Conservation (phyloP, 305 asterid species). For the Andrographis paniculata region DNA sequence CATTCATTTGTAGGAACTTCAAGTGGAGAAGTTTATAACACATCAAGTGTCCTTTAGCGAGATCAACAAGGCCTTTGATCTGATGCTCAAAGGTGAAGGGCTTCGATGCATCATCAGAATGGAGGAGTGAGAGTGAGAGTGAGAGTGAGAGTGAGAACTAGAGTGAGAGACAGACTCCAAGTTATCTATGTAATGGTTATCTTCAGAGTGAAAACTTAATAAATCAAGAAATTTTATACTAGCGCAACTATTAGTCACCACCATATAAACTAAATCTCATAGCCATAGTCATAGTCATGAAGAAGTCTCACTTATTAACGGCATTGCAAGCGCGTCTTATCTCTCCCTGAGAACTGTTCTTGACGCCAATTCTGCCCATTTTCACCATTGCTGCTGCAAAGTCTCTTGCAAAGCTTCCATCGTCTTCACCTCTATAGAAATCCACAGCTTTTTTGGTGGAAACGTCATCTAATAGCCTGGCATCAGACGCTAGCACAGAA, state of each 20-base stretch:
- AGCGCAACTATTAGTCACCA: too few relatives aligned
- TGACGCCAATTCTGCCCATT: not conserved
- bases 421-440: not conserved
- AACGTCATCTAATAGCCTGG: not conserved
- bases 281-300: too few relatives aligned
- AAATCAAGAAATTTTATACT: too few relatives aligned
- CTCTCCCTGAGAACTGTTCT: not conserved
- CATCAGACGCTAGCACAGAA: not conserved
- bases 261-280: too few relatives aligned
- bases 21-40: slow-evolving; percentile 42
- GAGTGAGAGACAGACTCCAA: too few relatives aligned
- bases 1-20: slow-evolving; percentile 25
- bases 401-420: not conserved
- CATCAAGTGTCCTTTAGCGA: slow-evolving; percentile 34
- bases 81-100: slow-evolving; percentile 32
- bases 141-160: too few relatives aligned
- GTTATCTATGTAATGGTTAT: too few relatives aligned
- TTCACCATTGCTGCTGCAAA: not conserved
- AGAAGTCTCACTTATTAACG: not conserved
- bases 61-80: slow-evolving; percentile 46
- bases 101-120: slow-evolving; percentile 39
- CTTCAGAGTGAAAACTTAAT: too few relatives aligned
- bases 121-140: slow-evolving; percentile 20
- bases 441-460: not conserved
- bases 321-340: not conserved